Conservation (phyloP, 208 protist genomes). For the Leptomonas pyrrhocoris region DNA sequence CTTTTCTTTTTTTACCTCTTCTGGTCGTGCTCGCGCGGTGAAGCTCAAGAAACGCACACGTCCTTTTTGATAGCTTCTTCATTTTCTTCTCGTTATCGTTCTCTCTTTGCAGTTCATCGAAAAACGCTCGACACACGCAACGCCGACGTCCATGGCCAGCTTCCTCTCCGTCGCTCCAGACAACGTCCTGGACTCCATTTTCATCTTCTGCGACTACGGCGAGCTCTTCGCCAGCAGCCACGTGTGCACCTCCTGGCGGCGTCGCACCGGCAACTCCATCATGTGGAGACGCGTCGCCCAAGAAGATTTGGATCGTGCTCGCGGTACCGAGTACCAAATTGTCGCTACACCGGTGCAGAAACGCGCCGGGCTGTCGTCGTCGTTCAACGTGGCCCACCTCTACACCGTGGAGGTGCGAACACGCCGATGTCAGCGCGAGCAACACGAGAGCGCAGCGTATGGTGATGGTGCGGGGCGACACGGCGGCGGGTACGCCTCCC, state of each 20-base stretch:
- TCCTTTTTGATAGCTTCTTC: neutral
- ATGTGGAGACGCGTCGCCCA: conserved; percentile 20
- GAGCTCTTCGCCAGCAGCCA: conserved; percentile 34
- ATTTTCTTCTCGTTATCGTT: neutral
- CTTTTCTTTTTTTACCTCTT: conserved; percentile 11
- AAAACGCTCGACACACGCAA: neutral
- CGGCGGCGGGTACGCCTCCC: neutral
- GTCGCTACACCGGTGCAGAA: conserved; percentile 18
- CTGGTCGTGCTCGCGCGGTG: neutral
- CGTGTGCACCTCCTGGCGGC: conserved; percentile 14
- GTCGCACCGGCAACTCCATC: conserved; percentile 11
- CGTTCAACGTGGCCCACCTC: conserved; percentile 11
- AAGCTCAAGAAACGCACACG: no score
- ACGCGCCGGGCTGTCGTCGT: conserved; percentile 11
- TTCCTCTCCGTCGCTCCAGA: conserved; percentile 21
- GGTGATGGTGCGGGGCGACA: no score
- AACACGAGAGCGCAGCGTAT: neutral
- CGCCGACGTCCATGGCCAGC: neutral
- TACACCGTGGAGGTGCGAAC: conserved; percentile 19
- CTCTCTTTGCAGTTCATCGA: neutral
- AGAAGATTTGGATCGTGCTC: conserved; percentile 22
- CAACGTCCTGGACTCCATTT: conserved; percentile 25
- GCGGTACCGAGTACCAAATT: conserved; percentile 21
- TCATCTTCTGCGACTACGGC: conserved; percentile 41
- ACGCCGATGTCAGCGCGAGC: conserved; percentile 7